A percentile compares a stretch with the other conserved stretches of the same genome.
Evolutionary conservation across 441 rosid genomes (phyloP).

Genomic region (Eutrema salsugineum): DNA sequence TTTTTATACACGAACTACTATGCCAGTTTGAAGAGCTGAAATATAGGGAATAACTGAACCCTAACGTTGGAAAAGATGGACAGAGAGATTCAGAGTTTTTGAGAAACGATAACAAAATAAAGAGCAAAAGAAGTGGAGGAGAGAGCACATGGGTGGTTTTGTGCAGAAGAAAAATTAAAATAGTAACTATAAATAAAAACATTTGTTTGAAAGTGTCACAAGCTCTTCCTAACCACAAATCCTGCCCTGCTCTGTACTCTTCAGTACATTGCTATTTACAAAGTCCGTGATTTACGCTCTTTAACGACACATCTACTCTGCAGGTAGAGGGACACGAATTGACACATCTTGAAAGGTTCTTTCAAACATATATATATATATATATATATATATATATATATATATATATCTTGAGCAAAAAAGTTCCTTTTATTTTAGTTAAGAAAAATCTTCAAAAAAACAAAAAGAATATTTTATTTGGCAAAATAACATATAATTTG

Average conservation of each 20-base stretch:
- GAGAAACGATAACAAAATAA: neutral
- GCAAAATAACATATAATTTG: no score
- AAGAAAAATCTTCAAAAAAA: neutral
- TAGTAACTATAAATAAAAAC: neutral
- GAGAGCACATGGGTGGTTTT: constrained; percentile 22
- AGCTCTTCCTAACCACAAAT: constrained; percentile 19
- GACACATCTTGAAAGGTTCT: constrained; percentile 12
- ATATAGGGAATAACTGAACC: constrained; percentile 4
- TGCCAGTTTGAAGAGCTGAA: neutral
- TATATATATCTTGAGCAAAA: neutral
- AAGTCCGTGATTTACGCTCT: constrained; percentile 28
- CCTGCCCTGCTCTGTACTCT: constrained; percentile 22
- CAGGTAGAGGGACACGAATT: constrained; percentile 20
- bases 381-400: no score
- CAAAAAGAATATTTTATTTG: neutral
- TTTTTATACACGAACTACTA: neutral
- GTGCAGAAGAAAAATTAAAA: neutral
- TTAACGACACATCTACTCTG: constrained; percentile 8
- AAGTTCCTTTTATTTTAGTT: neutral
- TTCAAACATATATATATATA: neutral
- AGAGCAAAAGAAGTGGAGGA: neutral
- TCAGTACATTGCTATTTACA: constrained; percentile 23
- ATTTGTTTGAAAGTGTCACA: constrained; percentile 23
- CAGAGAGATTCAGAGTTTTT: constrained; percentile 3
- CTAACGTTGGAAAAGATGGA: constrained; percentile 4